Evolutionary conservation across 2,329 filamentous ascomycete genomes (phyloP).

Genomic region (Byssothecium circinans): DNA sequence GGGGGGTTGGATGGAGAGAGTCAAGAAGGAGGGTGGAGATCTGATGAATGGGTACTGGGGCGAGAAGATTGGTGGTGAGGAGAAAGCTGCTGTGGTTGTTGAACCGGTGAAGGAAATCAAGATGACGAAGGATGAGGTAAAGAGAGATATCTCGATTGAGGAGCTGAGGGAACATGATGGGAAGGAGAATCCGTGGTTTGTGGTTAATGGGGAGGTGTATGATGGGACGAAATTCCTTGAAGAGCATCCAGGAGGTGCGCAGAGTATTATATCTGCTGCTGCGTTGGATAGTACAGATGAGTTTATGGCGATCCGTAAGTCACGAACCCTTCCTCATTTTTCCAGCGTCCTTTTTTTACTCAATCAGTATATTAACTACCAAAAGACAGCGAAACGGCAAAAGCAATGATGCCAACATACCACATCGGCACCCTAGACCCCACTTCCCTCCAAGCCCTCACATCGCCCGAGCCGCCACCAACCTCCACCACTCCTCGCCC

Average conservation of each 20-base stretch:
- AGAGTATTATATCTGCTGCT: slow-evolving; percentile 81
- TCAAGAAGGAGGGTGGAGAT: slow-evolving; percentile 81
- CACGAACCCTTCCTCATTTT: too few relatives aligned
- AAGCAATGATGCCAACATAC: slow-evolving; percentile 83
- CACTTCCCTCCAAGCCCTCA: slow-evolving; percentile 58
- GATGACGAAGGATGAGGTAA: slow-evolving; percentile 72
- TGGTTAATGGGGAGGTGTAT: slow-evolving; percentile 85
- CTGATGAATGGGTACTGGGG: slow-evolving; percentile 84
- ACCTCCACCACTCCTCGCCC: slow-evolving; percentile 53
- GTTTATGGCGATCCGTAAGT: slow-evolving; percentile 85
- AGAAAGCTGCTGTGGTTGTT: slow-evolving; percentile 44
- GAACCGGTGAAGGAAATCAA: slow-evolving; percentile 66
- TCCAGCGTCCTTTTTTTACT: too few relatives aligned
- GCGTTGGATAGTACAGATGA: slow-evolving; percentile 83
- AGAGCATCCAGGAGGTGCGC: slow-evolving; percentile 81
- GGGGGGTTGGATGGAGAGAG: slow-evolving; percentile 90
- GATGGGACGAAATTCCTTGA: slow-evolving; percentile 80
- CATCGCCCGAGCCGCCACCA: slow-evolving; percentile 47
- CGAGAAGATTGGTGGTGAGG: slow-evolving; percentile 63
- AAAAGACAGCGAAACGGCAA: slow-evolving; percentile 85
- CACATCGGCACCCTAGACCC: slow-evolving; percentile 79
- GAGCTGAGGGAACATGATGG: slow-evolving; percentile 71
- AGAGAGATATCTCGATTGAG: slow-evolving; percentile 66
- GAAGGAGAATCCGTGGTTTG: slow-evolving; percentile 76
- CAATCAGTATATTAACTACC: slow-evolving; percentile 25